A percentile compares a stretch with the other conserved stretches of the same genome.
These are phyloP conservation scores for Chloranthus sessilifolius DNA, from an alignment of 164 flowering plant genomes.

Conservation along the genomic window DNA sequence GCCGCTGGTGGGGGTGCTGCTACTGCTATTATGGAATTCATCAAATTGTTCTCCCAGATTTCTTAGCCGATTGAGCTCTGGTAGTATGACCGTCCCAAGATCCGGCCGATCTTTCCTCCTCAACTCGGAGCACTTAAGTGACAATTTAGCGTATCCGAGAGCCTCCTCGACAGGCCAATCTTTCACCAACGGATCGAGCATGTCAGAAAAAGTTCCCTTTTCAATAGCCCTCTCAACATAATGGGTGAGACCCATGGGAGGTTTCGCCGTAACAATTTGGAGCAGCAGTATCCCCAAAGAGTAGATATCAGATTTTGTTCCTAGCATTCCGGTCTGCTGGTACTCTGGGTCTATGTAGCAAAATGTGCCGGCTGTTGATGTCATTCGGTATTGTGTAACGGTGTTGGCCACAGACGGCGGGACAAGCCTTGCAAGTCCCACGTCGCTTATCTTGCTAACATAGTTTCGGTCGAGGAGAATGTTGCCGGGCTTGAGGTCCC, in stretches of 20 bases:
- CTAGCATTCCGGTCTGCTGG: slow-evolving; percentile 69
- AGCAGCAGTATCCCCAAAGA: slow-evolving; percentile 69
- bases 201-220: slow-evolving; percentile 35
- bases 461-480: slow-evolving; percentile 62
- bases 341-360: slow-evolving; percentile 89
- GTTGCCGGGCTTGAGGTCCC: slow-evolving; percentile 78
- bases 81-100: slow-evolving; percentile 46
- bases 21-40: neutral
- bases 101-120: slow-evolving; percentile 68
- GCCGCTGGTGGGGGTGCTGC: neutral
- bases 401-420: slow-evolving; percentile 60
- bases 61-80: slow-evolving; percentile 56
- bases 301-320: slow-evolving; percentile 62
- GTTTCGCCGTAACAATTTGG: slow-evolving; percentile 63
- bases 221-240: slow-evolving; percentile 49
- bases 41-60: slow-evolving; percentile 23
- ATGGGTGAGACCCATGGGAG: slow-evolving; percentile 69
- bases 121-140: slow-evolving; percentile 52
- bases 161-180: slow-evolving; percentile 71
- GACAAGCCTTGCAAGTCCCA: slow-evolving; percentile 66
- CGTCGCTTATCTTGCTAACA: slow-evolving; percentile 73
- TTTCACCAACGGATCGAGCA: slow-evolving; percentile 52
- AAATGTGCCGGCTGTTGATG: slow-evolving; percentile 78
- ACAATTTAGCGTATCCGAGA: slow-evolving; percentile 38
- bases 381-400: slow-evolving; percentile 71